Evolutionary conservation across 23 red algal species (phyloP), one percentile per base, ranked within the genome.

Genomic region (Gracilaria caudata): DNA sequence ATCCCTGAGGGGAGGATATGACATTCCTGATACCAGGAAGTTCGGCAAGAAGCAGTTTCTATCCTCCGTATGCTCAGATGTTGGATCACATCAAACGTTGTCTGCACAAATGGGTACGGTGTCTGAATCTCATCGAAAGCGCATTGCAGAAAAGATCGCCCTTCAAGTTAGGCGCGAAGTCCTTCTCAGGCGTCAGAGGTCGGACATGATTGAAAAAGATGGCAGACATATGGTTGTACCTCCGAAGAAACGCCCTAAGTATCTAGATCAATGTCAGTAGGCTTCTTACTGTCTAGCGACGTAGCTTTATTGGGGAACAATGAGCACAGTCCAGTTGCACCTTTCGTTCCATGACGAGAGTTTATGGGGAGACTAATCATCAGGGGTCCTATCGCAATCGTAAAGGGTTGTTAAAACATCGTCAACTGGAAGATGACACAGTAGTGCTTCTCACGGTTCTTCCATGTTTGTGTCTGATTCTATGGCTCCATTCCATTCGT

Each of bases 111-210:
- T 21, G n/a, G 70, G 43, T 28, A n/a, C 4, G 6, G 70, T 75
- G 26, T 46, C 70, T 38, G 70, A 75, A 47, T 75, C 70, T 47
- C 70, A 75, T 75, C 70, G 43, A 38, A 45, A 75, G 70, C 70
- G 70, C 70, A 43, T 75, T 46, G 70, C 43, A 14, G 70, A 75
- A 29, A 75, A 29, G 70, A 75, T 75, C 19, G 70, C 70, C 37
- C 0, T 75, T 28, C 70, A 75, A 29, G 70, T 75, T 45, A 75
- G 33, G 19, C 37, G 43, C 3, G 70, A 75, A 34, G 70, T 49
- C 20, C 70, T 75, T 75, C 43, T 75, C 37, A 75, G 70, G 43
- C 70, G 70, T 26, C 70, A 75, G 19, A 33, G 70, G 33, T 43
- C 39, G 4, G 70, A 75, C 25, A 75, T 46, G 70, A 40, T 75